A percentile compares a stretch with the other conserved stretches of the same genome.
Evolutionary conservation across 1,284 basidiomycete genomes (phyloP).

Genomic region (Coniferiporia weirii): DNA sequence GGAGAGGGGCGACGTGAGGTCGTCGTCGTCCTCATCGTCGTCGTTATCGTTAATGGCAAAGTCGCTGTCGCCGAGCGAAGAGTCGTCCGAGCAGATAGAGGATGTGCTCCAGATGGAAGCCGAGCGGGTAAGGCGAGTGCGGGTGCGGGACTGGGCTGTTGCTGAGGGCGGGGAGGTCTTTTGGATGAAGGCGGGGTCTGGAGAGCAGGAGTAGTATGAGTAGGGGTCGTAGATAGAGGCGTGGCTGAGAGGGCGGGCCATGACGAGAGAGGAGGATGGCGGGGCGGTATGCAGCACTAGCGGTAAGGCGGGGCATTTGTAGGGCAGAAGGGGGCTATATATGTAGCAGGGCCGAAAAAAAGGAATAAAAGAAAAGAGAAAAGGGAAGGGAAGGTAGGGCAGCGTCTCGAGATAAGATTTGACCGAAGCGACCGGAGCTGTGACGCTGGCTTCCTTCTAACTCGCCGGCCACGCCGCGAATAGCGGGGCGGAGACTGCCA

Average conservation of each 20-base stretch:
- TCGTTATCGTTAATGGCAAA: too few species aligned
- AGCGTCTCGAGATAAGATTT: too few species aligned
- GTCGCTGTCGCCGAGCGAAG: conserved; percentile 8
- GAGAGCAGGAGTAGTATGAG: conserved; percentile 10
- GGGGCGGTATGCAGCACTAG: not conserved
- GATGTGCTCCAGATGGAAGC: conserved; percentile 14
- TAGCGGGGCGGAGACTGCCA: too few species aligned
- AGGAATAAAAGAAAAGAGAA: too few species aligned
- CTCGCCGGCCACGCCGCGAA: too few species aligned
- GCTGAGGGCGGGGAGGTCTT: not conserved
- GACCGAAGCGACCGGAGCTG: too few species aligned
- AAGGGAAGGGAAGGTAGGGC: too few species aligned
- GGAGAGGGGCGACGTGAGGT: conserved; percentile 13
- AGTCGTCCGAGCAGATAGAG: conserved; percentile 17
- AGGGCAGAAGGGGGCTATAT: not conserved
- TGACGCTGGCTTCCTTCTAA: too few species aligned
- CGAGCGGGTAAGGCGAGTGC: not conserved
- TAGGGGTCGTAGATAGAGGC: conserved; percentile 11
- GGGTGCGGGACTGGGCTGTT: too few species aligned
- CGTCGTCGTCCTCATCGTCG: conserved; percentile 9
- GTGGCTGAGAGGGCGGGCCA: conserved; percentile 3
- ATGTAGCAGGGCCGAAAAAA: not conserved
- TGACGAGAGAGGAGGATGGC: not conserved
- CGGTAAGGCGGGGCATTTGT: not conserved
- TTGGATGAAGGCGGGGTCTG: not conserved